A percentile compares a stretch with the other conserved stretches of the same genome.
These are phyloP conservation scores for Fusarium sp. DNA, from an alignment of 2,329 filamentous ascomycete genomes.

Conservation along the genomic window DNA sequence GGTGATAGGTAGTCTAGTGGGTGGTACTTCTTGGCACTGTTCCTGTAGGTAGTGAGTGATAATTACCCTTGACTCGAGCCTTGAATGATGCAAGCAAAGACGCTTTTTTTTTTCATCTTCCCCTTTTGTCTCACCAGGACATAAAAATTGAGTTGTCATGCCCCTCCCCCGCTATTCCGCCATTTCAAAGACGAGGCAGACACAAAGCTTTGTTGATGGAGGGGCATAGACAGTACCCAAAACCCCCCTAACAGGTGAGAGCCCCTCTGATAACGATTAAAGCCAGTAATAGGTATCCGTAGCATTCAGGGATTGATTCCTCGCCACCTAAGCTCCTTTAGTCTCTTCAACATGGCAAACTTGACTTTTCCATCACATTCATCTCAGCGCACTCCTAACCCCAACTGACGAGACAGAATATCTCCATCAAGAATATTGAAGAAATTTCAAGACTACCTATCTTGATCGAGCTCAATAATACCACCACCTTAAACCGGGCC, in stretches of 20 bases:
- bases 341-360: neutral
- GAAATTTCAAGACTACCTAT: conserved; percentile 9
- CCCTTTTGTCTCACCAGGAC: neutral
- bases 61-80: neutral
- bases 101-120: neutral
- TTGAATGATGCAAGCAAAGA: neutral
- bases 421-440: neutral
- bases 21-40: neutral
- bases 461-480: neutral
- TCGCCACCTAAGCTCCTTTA: neutral
- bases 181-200: neutral
- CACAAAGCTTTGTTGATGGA: conserved; percentile 7
- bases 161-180: conserved; percentile 33
- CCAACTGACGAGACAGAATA: neutral
- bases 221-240: conserved; percentile 4
- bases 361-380: neutral
- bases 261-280: conserved; percentile 6
- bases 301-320: neutral
- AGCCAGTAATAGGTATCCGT: neutral
- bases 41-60: neutral
- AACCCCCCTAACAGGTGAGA: neutral
- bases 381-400: neutral
- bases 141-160: neutral
- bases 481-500: conserved; percentile 6
- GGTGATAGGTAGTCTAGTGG: neutral